Percentiles rank a stretch among this genome's conserved stretches.
Evolutionary conservation across 2,329 filamentous ascomycete species (phyloP).

Genomic region (Scedosporium apiospermum): DNA sequence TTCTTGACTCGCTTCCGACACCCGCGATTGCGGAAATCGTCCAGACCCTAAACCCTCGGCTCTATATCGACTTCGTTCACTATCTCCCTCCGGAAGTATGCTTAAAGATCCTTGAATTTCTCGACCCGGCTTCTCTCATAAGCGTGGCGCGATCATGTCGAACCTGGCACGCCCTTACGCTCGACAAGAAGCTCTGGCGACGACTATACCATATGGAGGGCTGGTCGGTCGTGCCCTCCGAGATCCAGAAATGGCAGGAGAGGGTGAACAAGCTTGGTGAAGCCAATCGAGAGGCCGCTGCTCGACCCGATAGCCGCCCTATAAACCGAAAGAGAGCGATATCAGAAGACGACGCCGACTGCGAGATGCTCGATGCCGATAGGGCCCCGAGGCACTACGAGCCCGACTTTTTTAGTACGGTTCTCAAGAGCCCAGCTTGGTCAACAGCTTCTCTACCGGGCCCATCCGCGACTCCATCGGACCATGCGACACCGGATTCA

Average conservation of each 20-base stretch:
- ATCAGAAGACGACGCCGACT: not conserved
- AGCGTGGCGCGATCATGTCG: slow-evolving; percentile 70
- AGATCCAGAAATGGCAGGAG: slow-evolving; percentile 37
- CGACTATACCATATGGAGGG: slow-evolving; percentile 75
- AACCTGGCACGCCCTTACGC: slow-evolving; percentile 69
- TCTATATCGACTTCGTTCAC: slow-evolving; percentile 86
- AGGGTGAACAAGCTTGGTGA: not conserved
- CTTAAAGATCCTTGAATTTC: slow-evolving; percentile 76
- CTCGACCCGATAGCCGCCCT: not conserved
- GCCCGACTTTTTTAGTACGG: slow-evolving; percentile 10
- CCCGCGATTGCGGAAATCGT: slow-evolving; percentile 74
- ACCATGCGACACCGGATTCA: not conserved
- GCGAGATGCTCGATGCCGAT: slow-evolving; percentile 24
- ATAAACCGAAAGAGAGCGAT: not conserved
- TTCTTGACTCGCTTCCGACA: slow-evolving; percentile 71
- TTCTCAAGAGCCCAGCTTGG: slow-evolving; percentile 19
- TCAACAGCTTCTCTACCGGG: slow-evolving; percentile 2
- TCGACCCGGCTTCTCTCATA: slow-evolving; percentile 73
- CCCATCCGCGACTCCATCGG: not conserved
- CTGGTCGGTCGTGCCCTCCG: slow-evolving; percentile 62
- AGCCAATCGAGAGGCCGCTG: not conserved
- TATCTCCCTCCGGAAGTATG: slow-evolving; percentile 86
- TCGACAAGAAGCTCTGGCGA: slow-evolving; percentile 83
- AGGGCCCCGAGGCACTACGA: slow-evolving; percentile 16
- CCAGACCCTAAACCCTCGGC: slow-evolving; percentile 66